Base-by-base conservation (phyloP, 148 eudicot species). In the Dysphania ambrosioides region DNA sequence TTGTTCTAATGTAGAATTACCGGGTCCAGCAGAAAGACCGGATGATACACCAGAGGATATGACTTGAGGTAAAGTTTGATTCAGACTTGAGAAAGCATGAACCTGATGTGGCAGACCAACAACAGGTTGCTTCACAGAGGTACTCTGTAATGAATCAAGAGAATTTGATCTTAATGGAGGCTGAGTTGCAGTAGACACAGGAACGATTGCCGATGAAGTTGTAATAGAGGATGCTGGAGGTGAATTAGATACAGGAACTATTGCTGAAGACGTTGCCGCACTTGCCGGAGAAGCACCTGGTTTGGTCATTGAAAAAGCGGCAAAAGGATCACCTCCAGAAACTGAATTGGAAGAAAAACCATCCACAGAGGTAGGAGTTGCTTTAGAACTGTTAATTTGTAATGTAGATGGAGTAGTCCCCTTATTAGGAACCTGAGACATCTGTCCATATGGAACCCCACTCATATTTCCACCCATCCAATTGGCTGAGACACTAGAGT, bases 281-380 rank as follows among this genome's bases (percentile, higher is more conserved):
- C n/a, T n/a, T n/a, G n/a, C 72, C 3, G 85, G 75, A 53, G 89
- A 84, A 74, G 88, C 81, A 67, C 81, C 83, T 66, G 79, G 85
- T 70, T 81, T 88, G 2, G 84, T 77, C 75, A 80, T 41, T 51
- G 88, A 91, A 79, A 77, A 77, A 72, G 86, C 93, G 81, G 97
- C 90, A 82, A 92, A 92, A 68, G 79, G 72, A 74, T 88, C 96
- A 72, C 89, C 86, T 66, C 86, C 96, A 75, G 86, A 83, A 73
- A 72, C 74, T 57, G 88, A 38, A 77, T 85, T 84, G 23, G 97
- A 85, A 71, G 85, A 77, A 81, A 83, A 75, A 10, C 89, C 85
- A 78, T 80, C 83, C 68, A 90, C 89, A 58, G 93, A 82, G 80
- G 82, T 82, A 80, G 60, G 70, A 21, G 82, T 73, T 68, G 77